These are phyloP conservation scores for Penicillium antarcticum DNA, from an alignment of 495 filamentous ascomycete genomes.

Conservation along the genomic window DNA sequence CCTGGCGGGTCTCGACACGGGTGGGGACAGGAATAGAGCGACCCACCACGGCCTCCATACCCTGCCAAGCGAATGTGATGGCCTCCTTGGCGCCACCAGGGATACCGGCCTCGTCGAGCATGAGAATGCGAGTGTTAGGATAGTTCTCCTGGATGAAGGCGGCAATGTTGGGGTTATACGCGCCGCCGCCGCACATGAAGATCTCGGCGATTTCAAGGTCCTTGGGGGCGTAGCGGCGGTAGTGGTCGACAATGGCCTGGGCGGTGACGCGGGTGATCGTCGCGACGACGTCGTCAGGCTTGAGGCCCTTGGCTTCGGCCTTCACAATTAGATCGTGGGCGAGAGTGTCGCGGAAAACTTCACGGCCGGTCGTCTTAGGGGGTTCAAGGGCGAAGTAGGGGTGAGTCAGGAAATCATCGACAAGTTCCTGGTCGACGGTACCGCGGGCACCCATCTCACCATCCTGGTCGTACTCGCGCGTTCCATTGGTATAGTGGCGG, in stretches of 20 bases:
- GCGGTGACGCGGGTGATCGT: constrained; percentile 56
- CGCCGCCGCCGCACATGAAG: constrained; percentile 59
- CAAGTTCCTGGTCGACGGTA: constrained; percentile 48
- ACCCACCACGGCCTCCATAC: constrained; percentile 51
- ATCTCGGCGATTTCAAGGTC: constrained; percentile 50
- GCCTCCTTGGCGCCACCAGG: constrained; percentile 55
- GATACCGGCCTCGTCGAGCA: constrained; percentile 54
- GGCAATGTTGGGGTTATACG: constrained; percentile 54
- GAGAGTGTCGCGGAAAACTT: constrained; percentile 54
- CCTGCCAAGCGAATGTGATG: constrained; percentile 56
- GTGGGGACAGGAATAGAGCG: constrained; percentile 50
- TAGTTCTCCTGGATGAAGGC: constrained; percentile 47
- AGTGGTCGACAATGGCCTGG: constrained; percentile 54
- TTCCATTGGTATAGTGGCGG: constrained; percentile 32
- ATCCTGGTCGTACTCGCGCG: constrained; percentile 39
- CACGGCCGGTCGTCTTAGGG: constrained; percentile 57
- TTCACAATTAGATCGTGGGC: constrained; percentile 46
- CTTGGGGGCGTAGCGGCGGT: constrained; percentile 47
- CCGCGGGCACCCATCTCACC: constrained; percentile 52
- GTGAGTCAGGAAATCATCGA: constrained; percentile 49
- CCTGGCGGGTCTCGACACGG: constrained; percentile 45
- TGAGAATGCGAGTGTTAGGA: constrained; percentile 45
- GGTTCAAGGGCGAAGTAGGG: constrained; percentile 47
- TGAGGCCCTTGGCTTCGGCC: constrained; percentile 40
- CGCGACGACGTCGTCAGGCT: constrained; percentile 49